phyloP scores from a whole-genome alignment of 2,329 filamentous ascomycete genomes.

The Cercospora sojina region DNA sequence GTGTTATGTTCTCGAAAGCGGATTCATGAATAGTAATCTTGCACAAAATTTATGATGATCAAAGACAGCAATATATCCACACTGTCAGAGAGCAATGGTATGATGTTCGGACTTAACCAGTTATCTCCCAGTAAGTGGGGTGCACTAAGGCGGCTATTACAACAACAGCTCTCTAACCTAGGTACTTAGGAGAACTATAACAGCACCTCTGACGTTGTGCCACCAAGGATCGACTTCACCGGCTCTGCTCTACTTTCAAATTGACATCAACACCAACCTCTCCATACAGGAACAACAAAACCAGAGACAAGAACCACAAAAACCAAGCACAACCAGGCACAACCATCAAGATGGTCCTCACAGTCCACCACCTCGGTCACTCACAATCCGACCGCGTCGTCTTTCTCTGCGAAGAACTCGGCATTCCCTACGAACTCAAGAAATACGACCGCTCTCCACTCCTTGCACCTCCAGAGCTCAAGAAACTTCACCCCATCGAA shows the following conservation, averaged over 20 bases:
- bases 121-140: not conserved
- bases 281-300: not conserved
- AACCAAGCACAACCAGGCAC: not conserved
- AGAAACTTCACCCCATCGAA: slow-evolving; percentile 47
- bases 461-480: slow-evolving; percentile 34
- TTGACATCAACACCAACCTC: not conserved
- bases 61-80: not conserved
- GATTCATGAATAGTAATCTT: not conserved
- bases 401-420: slow-evolving; percentile 66
- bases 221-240: not conserved
- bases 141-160: not conserved
- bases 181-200: not conserved
- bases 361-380: slow-evolving; percentile 41
- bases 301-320: not conserved
- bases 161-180: not conserved
- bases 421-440: slow-evolving; percentile 53
- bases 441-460: slow-evolving; percentile 50
- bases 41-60: not conserved
- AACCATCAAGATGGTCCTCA: slow-evolving; percentile 36
- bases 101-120: not conserved
- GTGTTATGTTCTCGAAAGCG: slow-evolving; percentile 36
- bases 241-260: not conserved
- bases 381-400: slow-evolving; percentile 64
- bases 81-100: not conserved
- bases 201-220: not conserved